Percentiles rank a stretch among this genome's conserved stretches.
Conservation (phyloP, 106 monocot genomes). For the Allium sativum region DNA sequence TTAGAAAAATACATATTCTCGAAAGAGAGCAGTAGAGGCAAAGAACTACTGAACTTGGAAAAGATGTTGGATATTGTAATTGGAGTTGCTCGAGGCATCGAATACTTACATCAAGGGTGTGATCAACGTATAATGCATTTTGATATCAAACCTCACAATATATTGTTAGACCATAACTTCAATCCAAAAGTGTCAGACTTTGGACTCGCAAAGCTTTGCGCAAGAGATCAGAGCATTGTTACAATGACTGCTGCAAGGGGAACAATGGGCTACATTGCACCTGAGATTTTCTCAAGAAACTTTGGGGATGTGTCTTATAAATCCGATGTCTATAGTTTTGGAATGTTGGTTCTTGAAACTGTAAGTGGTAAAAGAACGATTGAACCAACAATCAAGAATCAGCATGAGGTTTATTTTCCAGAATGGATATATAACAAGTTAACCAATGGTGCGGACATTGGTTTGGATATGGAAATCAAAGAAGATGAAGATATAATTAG, state of each 20-base stretch:
- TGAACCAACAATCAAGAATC: neutral
- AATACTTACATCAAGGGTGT: slow-evolving; percentile 11
- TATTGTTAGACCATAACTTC: slow-evolving; percentile 6
- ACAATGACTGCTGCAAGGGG: slow-evolving; percentile 13
- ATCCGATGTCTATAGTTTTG: slow-evolving; percentile 12
- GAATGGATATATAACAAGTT: neutral
- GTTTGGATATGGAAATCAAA: neutral
- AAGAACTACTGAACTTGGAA: neutral
- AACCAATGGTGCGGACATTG: neutral
- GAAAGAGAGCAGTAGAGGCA: neutral
- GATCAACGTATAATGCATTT: slow-evolving; percentile 4
- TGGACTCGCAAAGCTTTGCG: neutral
- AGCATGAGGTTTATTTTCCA: neutral
- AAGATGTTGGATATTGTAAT: slow-evolving; percentile 6
- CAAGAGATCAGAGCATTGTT: slow-evolving; percentile 1
- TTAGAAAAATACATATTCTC: slow-evolving; percentile 11
- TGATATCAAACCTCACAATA: slow-evolving; percentile 12
- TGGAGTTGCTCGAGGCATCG: slow-evolving; percentile 3
- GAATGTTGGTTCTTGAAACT: slow-evolving; percentile 18
- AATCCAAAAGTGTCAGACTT: neutral
- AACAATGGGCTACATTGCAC: slow-evolving; percentile 20
- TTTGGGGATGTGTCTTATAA: slow-evolving; percentile 16
- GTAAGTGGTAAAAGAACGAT: slow-evolving; percentile 11
- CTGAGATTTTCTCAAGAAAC: slow-evolving; percentile 12
- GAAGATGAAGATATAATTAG: neutral